These are phyloP conservation scores for Penicillium sp. DNA, from an alignment of 2,329 filamentous ascomycete genomes.

Conservation along the genomic window DNA sequence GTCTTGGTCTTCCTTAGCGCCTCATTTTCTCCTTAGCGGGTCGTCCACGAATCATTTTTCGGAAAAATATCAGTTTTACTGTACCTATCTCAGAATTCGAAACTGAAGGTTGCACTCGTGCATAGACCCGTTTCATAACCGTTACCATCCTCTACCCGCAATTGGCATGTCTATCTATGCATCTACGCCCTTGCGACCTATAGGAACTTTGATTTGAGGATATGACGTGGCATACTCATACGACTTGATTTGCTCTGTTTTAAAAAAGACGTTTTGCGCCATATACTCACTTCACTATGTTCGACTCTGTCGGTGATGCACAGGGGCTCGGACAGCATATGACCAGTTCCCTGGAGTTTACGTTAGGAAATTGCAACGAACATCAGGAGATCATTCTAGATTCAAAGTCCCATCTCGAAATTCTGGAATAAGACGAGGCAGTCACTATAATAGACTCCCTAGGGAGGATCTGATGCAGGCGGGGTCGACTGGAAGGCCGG, in stretches of 20 bases:
- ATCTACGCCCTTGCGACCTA: constrained; percentile 11
- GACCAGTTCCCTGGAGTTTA: neutral
- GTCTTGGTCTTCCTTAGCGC: constrained; percentile 10
- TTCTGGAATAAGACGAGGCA: too few species aligned
- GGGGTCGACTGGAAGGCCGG: too few species aligned
- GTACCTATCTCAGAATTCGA: neutral
- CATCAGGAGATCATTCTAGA: too few species aligned
- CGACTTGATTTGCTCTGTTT: neutral
- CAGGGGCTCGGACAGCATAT: constrained; percentile 1
- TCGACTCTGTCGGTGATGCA: neutral
- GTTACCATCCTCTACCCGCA: neutral
- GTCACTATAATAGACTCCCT: too few species aligned
- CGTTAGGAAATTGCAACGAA: neutral
- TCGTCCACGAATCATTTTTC: constrained; percentile 11
- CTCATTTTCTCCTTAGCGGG: constrained; percentile 10
- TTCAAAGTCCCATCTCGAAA: too few species aligned
- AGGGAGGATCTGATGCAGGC: too few species aligned
- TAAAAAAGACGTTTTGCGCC: neutral
- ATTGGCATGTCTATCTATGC: constrained; percentile 10
- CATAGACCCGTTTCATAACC: constrained; percentile 12
- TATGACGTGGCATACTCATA: constrained; percentile 7
- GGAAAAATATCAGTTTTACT: too few species aligned
- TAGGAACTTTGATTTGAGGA: neutral
- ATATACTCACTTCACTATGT: neutral
- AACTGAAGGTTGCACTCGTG: constrained; percentile 9